Evolutionary conservation across 257 asterid species (phyloP).

Genomic region (Knoxia roxburghii): DNA sequence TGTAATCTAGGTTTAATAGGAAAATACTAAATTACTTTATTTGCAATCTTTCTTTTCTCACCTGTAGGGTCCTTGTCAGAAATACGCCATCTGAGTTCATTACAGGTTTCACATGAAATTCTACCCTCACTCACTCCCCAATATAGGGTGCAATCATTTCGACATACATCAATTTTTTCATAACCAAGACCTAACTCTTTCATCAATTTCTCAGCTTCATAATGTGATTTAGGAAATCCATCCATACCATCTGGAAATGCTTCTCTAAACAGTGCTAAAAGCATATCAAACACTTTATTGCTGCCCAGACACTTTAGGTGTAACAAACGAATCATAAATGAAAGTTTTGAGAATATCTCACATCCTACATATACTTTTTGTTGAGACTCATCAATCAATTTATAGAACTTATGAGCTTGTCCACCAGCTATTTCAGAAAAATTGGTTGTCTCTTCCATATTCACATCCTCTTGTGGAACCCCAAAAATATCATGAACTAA

Average conservation of each 20-base stretch:
- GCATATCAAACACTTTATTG: neutral
- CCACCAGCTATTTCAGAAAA: neutral
- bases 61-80: neutral
- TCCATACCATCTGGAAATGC: neutral
- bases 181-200: neutral
- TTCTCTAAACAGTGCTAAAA: neutral
- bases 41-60: neutral
- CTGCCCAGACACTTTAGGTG: neutral
- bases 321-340: neutral
- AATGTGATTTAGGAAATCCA: neutral
- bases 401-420: neutral
- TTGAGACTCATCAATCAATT: neutral
- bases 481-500: neutral
- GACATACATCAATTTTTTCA: slow-evolving; percentile 5
- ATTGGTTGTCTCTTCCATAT: neutral
- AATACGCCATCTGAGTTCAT: neutral
- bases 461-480: neutral
- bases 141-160: slow-evolving; percentile 3
- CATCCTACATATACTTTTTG: neutral
- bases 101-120: neutral
- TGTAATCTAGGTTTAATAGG: neutral
- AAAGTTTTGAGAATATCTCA: neutral
- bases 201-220: neutral
- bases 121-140: neutral
- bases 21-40: neutral